phyloP scores from a whole-genome alignment of 352 stramenopile genomes.

The Phytophthora pistaciae region DNA sequence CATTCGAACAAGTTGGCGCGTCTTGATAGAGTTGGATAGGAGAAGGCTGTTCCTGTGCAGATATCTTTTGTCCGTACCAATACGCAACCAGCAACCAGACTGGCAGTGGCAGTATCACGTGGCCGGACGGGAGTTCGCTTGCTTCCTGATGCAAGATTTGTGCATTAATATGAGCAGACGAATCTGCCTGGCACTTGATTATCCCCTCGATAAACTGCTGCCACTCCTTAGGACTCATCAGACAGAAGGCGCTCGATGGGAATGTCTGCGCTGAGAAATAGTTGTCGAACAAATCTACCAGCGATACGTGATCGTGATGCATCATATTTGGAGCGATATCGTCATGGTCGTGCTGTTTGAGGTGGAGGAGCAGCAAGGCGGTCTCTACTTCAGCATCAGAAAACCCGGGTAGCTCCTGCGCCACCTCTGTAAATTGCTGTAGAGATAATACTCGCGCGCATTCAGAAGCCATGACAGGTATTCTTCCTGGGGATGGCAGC shows the following conservation, averaged over 20 bases:
- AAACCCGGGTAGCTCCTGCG: conserved; percentile 19
- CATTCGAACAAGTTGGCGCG: not conserved
- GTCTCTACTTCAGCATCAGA: conserved; percentile 32
- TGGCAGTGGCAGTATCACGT: conserved; percentile 16
- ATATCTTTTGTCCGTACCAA: not conserved
- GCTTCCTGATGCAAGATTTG: conserved; percentile 15
- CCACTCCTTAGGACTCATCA: conserved; percentile 18
- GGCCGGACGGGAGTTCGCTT: conserved; percentile 11
- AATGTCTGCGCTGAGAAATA: not conserved
- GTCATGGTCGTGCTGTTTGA: conserved; percentile 4
- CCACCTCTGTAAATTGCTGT: conserved; percentile 34
- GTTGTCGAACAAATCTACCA: not conserved
- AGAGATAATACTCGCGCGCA: conserved; percentile 18
- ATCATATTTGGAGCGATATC: not conserved
- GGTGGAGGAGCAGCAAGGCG: conserved; percentile 33
- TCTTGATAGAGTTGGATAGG: not conserved
- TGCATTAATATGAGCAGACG: not conserved
- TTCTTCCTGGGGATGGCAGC: conserved; percentile 9
- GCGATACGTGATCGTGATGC: not conserved
- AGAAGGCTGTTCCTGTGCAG: not conserved
- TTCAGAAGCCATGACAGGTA: not conserved
- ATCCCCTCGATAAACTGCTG: conserved; percentile 1
- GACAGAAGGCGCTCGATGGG: conserved; percentile 18
- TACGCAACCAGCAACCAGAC: conserved; percentile 18
- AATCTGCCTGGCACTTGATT: not conserved